These are phyloP conservation scores for Rosa rugosa DNA, from an alignment of 306 rosid species.

Conservation along the genomic window DNA sequence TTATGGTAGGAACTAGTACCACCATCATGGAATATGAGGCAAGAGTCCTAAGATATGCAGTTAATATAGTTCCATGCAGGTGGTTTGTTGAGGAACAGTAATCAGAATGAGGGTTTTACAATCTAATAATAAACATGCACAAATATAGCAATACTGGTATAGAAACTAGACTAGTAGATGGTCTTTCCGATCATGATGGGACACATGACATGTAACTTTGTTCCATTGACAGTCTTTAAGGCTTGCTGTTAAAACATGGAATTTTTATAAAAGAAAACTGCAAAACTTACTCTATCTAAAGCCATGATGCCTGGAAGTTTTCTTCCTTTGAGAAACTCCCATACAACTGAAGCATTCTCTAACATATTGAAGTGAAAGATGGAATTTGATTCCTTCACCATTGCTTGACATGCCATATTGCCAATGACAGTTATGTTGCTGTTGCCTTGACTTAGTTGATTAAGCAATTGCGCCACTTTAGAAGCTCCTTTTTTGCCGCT, in stretches of 20 bases:
- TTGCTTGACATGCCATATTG: constrained; percentile 50
- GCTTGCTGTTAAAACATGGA: constrained; percentile 12
- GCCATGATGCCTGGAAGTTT: constrained; percentile 83
- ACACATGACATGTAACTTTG: not conserved
- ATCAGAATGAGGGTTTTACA: not conserved
- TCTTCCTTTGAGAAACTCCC: constrained; percentile 92
- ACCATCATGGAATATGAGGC: not conserved
- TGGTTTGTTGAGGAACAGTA: not conserved
- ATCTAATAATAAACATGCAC: not conserved
- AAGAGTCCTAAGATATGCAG: not conserved
- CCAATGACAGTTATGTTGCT: constrained; percentile 74
- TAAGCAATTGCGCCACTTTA: constrained; percentile 61
- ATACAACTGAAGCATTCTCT: constrained; percentile 74
- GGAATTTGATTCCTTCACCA: constrained; percentile 50
- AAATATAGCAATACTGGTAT: not conserved
- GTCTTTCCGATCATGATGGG: not conserved
- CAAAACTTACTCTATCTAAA: constrained; percentile 63
- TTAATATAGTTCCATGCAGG: not conserved
- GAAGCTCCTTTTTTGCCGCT: constrained; percentile 48
- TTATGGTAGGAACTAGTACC: not conserved
- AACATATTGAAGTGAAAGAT: constrained; percentile 42
- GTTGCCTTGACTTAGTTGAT: constrained; percentile 43
- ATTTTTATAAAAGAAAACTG: constrained; percentile 15
- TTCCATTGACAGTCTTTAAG: not conserved
- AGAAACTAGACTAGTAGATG: not conserved